Conservation (phyloP, 148 eudicot species). For the Camellia japonica region DNA sequence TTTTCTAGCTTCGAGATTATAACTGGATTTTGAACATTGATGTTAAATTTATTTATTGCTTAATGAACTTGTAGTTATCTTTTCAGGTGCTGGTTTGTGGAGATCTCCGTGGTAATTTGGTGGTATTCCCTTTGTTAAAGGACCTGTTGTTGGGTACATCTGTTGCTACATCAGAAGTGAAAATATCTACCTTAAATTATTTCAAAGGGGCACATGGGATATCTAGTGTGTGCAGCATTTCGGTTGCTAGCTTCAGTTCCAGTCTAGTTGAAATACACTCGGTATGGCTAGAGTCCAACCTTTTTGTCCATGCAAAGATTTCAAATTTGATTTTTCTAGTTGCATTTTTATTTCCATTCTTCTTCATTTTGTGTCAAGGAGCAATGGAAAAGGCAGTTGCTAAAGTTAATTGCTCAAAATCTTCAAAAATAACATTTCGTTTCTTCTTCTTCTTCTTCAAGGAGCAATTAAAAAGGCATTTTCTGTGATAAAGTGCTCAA, state of each 20-base stretch:
- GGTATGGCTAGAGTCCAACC: conserved; percentile 40
- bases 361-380: conserved; percentile 7
- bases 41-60: conserved; percentile 7
- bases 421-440: not conserved
- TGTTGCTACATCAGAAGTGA: conserved; percentile 32
- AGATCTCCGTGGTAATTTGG: conserved; percentile 91
- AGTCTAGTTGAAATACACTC: conserved; percentile 62
- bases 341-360: not conserved
- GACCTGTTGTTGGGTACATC: conserved; percentile 35
- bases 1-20: not conserved
- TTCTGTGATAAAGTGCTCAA: not conserved
- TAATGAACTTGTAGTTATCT: conserved; percentile 8
- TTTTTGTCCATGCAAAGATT: not conserved
- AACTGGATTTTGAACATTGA: not conserved
- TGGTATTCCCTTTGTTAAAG: conserved; percentile 64
- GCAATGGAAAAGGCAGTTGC: not conserved
- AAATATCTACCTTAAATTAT: conserved; percentile 49
- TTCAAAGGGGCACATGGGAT: conserved; percentile 99
- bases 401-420: not conserved
- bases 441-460: not conserved
- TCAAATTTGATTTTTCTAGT: not conserved
- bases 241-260: conserved; percentile 41
- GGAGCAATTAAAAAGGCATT: not conserved
- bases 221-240: conserved; percentile 82
- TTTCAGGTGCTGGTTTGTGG: conserved; percentile 86